phyloP scores from a whole-genome alignment of 495 filamentous ascomycete genomes.

The Aspergillus panamensis region DNA sequence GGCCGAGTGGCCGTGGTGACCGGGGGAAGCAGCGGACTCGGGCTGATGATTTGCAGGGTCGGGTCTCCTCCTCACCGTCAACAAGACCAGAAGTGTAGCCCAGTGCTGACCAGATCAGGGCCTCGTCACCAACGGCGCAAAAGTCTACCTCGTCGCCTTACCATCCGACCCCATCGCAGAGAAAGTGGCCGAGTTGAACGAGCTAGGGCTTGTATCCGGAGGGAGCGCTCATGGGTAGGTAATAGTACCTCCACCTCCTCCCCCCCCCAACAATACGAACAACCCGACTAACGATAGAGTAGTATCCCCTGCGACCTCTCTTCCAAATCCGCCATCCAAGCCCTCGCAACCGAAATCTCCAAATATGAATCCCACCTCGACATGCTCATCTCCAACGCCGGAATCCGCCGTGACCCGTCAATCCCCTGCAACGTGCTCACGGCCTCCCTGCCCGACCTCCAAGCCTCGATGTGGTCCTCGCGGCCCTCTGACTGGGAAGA shows the following conservation, averaged over 20 bases:
- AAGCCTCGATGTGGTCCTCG: constrained; percentile 44
- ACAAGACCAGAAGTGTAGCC: background rate
- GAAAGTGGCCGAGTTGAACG: constrained; percentile 31
- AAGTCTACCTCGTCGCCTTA: constrained; percentile 39
- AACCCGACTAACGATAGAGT: constrained; percentile 9
- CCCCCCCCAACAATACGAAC: too few species aligned
- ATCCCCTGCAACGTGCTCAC: constrained; percentile 36
- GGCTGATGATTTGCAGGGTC: constrained; percentile 43
- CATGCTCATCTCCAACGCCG: constrained; percentile 47
- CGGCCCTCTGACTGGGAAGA: constrained; percentile 34
- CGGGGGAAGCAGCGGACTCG: constrained; percentile 44
- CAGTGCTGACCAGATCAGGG: constrained; percentile 22
- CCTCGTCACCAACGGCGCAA: constrained; percentile 41
- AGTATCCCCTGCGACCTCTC: constrained; percentile 33
- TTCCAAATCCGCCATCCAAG: constrained; percentile 34
- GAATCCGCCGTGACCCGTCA: constrained; percentile 40
- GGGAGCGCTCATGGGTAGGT: constrained; percentile 35
- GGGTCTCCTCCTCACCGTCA: background rate
- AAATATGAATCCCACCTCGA: constrained; percentile 31
- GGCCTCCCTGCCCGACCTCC: constrained; percentile 34
- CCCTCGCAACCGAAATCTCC: constrained; percentile 23
- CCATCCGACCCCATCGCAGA: constrained; percentile 34
- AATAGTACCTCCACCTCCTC: background rate
- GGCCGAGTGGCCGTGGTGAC: constrained; percentile 42
- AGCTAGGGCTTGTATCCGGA: constrained; percentile 26